Percentiles rank a stretch among this genome's conserved stretches.
Evolutionary conservation across 805 yeast species (phyloP).

Genomic region (Cyberlindnera mrakii): DNA sequence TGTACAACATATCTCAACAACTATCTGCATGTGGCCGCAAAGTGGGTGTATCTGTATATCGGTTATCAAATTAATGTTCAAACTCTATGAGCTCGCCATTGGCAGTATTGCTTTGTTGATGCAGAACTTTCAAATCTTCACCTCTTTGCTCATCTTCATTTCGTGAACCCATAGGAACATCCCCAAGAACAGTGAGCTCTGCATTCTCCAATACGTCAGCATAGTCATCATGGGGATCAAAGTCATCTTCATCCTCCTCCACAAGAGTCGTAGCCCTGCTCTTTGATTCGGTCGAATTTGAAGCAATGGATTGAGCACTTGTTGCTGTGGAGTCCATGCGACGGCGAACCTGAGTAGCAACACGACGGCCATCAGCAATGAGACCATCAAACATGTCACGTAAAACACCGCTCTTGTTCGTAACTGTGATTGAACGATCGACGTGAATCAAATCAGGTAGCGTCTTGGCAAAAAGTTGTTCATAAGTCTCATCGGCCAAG

Average conservation of each 20-base stretch:
- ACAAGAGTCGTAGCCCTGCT: slow-evolving; percentile 3
- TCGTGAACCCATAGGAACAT: slow-evolving; percentile 19
- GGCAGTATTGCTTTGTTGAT: slow-evolving; percentile 13
- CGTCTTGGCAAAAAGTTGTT: slow-evolving; percentile 69
- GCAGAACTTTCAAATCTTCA: slow-evolving; percentile 26
- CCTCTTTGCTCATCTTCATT: slow-evolving; percentile 9
- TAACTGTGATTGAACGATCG: slow-evolving; percentile 41
- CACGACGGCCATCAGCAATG: slow-evolving; percentile 86
- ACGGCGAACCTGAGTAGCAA: slow-evolving; percentile 82
- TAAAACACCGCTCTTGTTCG: slow-evolving; percentile 49
- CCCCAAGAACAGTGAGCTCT: slow-evolving; percentile 39
- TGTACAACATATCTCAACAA: background rate
- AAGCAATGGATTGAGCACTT: background rate
- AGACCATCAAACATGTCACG: slow-evolving; percentile 88
- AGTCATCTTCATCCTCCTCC: slow-evolving; percentile 44
- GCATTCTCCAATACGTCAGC: slow-evolving; percentile 44
- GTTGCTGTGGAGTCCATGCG: slow-evolving; percentile 73
- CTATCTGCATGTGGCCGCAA: background rate
- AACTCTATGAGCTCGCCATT: slow-evolving; percentile 37
- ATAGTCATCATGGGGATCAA: slow-evolving; percentile 35
- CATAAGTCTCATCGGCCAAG: slow-evolving; percentile 90
- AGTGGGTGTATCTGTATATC: background rate
- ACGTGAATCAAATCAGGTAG: slow-evolving; percentile 65
- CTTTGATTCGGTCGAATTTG: background rate
- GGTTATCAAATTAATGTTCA: slow-evolving; percentile 5